Percentiles rank a stretch among this genome's conserved stretches.
These are phyloP conservation scores for Panicum virgatum DNA, from an alignment of 202 grass and related monocot genomes.

Conservation along the genomic window DNA sequence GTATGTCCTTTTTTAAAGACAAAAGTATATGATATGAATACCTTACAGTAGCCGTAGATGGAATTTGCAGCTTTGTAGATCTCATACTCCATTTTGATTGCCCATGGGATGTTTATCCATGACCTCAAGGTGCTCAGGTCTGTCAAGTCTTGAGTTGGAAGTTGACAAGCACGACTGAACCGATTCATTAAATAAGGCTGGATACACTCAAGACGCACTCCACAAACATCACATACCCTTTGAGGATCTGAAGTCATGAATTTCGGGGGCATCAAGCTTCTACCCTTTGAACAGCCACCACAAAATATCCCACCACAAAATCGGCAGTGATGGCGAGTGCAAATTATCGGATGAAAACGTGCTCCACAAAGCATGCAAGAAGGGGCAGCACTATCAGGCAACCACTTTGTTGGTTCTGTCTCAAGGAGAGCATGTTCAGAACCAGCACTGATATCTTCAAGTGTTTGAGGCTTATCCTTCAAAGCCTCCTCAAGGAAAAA, in stretches of 20 bases:
- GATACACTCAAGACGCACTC: conserved; percentile 69
- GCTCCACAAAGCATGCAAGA: conserved; percentile 84
- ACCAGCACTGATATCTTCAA: conserved; percentile 56
- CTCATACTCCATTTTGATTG: conserved; percentile 85
- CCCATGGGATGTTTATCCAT: conserved; percentile 93
- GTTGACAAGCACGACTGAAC: conserved; percentile 67
- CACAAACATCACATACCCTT: conserved; percentile 93
- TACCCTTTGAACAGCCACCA: conserved; percentile 75
- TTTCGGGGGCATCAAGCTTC: conserved; percentile 83
- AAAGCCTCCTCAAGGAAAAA: conserved; percentile 71
- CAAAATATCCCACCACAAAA: conserved; percentile 94
- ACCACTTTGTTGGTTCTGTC: conserved; percentile 78
- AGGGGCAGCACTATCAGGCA: conserved; percentile 72
- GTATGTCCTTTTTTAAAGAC: no score
- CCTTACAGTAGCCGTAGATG: conserved; percentile 65
- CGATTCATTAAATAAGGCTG: conserved; percentile 84
- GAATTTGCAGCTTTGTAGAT: conserved; percentile 97
- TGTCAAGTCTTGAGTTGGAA: conserved; percentile 76
- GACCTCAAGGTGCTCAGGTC: conserved; percentile 86
- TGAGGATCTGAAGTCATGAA: conserved; percentile 75
- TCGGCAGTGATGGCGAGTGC: conserved; percentile 82
- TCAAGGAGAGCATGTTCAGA: conserved; percentile 50
- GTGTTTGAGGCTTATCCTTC: conserved; percentile 68
- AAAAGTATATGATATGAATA: conserved; percentile 31
- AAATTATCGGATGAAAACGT: conserved; percentile 85